Base-by-base conservation (phyloP, 2,329 filamentous ascomycete genomes). In the Immersiporthe knoxdaviesiana region DNA sequence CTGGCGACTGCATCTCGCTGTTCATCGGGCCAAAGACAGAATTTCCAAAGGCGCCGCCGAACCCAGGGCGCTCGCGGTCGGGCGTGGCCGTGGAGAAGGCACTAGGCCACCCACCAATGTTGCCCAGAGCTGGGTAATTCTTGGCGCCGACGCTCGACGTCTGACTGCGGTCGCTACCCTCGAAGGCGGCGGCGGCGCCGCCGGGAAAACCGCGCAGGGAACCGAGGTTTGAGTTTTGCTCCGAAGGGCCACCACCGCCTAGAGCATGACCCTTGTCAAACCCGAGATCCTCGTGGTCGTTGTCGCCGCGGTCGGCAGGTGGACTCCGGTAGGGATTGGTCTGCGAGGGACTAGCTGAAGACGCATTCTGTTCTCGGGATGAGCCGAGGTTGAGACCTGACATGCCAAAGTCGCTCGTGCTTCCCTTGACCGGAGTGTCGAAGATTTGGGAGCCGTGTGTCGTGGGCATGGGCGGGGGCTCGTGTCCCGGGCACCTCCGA, bases 271-370 rank as follows among this genome's bases (percentile, higher is more conserved):
- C 83, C 21, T 82, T 81, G 64, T 89, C 82, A 50, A 84, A 84
- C 66, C 86, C 84, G 62, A 85, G 83, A 35, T 85, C 86, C 65
- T 84, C 83, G 16, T 80, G 76, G 63, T 81, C 82, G 10, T 85
- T 83, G 16, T 83, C 81, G 44, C 83, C 83, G 59, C 89, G 89
- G 35, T 94, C 91, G 50, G 91, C 92, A 10, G 92, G 89, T 2
- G 96, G 96, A 78, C 95, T 98, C 72, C 94, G 92, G 77, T 96
- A 99, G 1, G 96, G 96, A 77, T 99, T 99, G 3, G 96, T 98
- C 76, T 97, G 93, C 0, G 94, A 96, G 14, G 96, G 96, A 77
- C 95, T 98, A 76, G 93, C 88, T 0, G 92, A 91, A 67, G 68
- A 70, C 69, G 93, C 92, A 72, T 90, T 84, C n/a, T 84, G 84